These are phyloP conservation scores for Hyparrhenia diplandra DNA, from an alignment of 176 grass and related monocot species.

Conservation along the genomic window DNA sequence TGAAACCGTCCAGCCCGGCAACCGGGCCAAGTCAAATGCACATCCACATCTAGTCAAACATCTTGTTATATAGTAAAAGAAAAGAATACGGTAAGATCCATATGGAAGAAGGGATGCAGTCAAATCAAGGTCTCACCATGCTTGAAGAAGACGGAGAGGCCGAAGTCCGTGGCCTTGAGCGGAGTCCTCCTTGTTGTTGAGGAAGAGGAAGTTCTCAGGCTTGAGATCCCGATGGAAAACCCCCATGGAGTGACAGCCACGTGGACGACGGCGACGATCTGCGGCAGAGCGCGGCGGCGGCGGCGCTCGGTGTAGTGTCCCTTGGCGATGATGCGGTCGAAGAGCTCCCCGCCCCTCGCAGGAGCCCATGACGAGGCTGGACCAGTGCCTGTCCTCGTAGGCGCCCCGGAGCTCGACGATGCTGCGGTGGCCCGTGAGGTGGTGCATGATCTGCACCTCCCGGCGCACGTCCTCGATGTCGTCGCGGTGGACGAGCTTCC, in stretches of 20 bases:
- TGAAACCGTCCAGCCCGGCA: too few relatives aligned
- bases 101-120: neutral
- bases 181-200: conserved; percentile 79
- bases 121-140: conserved; percentile 37
- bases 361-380: conserved; percentile 97
- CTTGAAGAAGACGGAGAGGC: conserved; percentile 96
- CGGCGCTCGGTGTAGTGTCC: conserved; percentile 97
- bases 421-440: conserved; percentile 95
- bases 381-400: conserved; percentile 88
- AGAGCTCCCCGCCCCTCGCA: conserved; percentile 99
- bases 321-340: conserved; percentile 88
- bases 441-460: conserved; percentile 99
- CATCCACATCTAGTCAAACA: conserved; percentile 27
- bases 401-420: conserved; percentile 91
- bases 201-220: conserved; percentile 94
- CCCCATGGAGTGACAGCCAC: conserved; percentile 98
- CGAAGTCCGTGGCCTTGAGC: conserved; percentile 95
- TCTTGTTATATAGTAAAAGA: too few relatives aligned
- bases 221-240: conserved; percentile 99
- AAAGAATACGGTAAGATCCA: neutral
- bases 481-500: conserved; percentile 87
- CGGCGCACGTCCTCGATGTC: conserved; percentile 92
- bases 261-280: conserved; percentile 85
- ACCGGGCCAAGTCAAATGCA: too few relatives aligned
- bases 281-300: conserved; percentile 78